A percentile compares a stretch with the other conserved stretches of the same genome.
Conservation (phyloP, 805 yeast species). For the Candida oleophila region DNA sequence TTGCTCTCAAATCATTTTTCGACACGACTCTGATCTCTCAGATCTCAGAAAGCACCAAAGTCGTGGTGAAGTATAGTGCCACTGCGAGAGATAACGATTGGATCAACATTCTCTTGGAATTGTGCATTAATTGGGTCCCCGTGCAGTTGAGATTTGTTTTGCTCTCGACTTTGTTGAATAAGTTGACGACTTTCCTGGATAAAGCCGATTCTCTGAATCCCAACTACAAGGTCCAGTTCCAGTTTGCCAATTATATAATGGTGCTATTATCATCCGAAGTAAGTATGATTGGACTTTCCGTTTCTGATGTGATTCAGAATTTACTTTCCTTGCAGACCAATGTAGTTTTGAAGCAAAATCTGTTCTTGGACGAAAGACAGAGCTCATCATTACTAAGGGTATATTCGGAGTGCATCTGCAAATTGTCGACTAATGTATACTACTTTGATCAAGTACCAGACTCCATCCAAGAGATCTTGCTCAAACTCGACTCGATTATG, state of each 20-base stretch:
- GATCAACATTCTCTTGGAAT: conserved; percentile 58
- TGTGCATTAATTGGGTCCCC: conserved; percentile 75
- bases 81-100: conserved; percentile 40
- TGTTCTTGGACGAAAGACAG: conserved; percentile 18
- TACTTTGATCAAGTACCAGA: conserved; percentile 86
- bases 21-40: conserved; percentile 63
- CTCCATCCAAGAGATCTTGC: conserved; percentile 66
- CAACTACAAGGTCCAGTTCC: conserved; percentile 28
- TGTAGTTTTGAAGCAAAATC: conserved; percentile 25
- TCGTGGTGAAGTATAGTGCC: conserved; percentile 45
- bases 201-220: conserved; percentile 12
- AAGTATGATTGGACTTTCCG: conserved; percentile 83
- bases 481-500: conserved; percentile 38
- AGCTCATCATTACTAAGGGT: conserved; percentile 34
- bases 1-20: conserved; percentile 59
- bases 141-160: conserved; percentile 73
- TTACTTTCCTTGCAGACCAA: conserved; percentile 50
- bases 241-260: conserved; percentile 46
- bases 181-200: conserved; percentile 21
- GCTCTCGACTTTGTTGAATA: conserved; percentile 43
- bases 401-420: conserved; percentile 60
- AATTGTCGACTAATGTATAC: conserved; percentile 73
- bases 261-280: conserved; percentile 73
- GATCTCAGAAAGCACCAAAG: conserved; percentile 53
- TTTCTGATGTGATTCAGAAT: conserved; percentile 71